phyloP scores from a whole-genome alignment of 139 green algal species.

The Tetradesmus lagerheimii region DNA sequence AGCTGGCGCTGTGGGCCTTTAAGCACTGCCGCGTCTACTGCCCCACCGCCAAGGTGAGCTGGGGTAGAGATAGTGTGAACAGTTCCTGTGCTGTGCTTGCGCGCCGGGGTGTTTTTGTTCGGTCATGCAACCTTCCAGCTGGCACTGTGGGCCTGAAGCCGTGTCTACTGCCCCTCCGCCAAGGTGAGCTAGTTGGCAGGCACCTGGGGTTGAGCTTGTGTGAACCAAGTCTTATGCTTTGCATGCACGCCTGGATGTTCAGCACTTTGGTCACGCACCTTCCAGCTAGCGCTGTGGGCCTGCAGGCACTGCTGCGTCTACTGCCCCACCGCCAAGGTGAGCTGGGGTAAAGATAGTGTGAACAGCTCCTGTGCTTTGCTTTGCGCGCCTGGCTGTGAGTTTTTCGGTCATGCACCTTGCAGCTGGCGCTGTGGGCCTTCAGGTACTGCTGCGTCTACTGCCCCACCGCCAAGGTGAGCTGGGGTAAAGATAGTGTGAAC shows the following conservation, averaged over 20 bases:
- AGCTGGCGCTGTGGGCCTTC: slow-evolving; percentile 94
- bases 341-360: no score
- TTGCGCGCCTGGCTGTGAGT: neutral
- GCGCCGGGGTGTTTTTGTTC: neutral
- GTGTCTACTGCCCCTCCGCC: slow-evolving; percentile 44
- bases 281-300: slow-evolving; percentile 92
- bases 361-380: neutral
- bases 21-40: slow-evolving; percentile 79
- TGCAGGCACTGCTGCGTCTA: slow-evolving; percentile 89
- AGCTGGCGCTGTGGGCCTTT: slow-evolving; percentile 94
- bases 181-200: slow-evolving; percentile 17
- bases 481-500: no score
- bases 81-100: neutral
- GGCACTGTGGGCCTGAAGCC: slow-evolving; percentile 92
- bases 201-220: no score
- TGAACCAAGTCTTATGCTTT: neutral
- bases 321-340: slow-evolving; percentile 32
- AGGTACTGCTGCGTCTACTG: slow-evolving; percentile 79
- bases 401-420: slow-evolving; percentile 60
- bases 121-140: slow-evolving; percentile 73
- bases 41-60: slow-evolving; percentile 20
- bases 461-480: slow-evolving; percentile 20
- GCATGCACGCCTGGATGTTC: neutral
- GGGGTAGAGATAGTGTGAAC: no score
- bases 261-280: neutral